phyloP scores from a whole-genome alignment of 2,329 filamentous ascomycete species.

The Talaromyces sp. region DNA sequence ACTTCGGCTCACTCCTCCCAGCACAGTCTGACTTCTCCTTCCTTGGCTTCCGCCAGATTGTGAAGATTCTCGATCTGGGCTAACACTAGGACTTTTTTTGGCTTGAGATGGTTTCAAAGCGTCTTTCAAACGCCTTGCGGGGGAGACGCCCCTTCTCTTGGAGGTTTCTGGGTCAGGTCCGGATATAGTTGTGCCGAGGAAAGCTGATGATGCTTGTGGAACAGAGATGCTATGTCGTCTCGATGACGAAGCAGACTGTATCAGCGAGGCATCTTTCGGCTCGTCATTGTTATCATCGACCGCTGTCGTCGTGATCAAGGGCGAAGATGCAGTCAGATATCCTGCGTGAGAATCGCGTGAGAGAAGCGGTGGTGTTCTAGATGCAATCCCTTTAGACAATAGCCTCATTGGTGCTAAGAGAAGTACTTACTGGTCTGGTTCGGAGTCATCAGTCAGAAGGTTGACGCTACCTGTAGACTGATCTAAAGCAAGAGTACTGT shows the following conservation, averaged over 20 bases:
- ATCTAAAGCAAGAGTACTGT: slow-evolving; percentile 24
- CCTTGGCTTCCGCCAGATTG: slow-evolving; percentile 41
- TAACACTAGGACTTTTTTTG: slow-evolving; percentile 52
- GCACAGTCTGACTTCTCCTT: slow-evolving; percentile 29
- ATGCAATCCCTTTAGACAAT: slow-evolving; percentile 20
- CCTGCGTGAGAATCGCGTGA: slow-evolving; percentile 63
- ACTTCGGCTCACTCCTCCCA: slow-evolving; percentile 38
- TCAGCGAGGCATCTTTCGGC: slow-evolving; percentile 20
- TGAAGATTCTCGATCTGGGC: slow-evolving; percentile 44
- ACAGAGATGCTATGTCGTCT: slow-evolving; percentile 31
- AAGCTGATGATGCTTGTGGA: slow-evolving; percentile 43
- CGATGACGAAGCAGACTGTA: slow-evolving; percentile 27
- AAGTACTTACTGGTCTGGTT: slow-evolving; percentile 40
- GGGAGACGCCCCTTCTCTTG: slow-evolving; percentile 62
- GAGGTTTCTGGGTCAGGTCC: slow-evolving; percentile 34
- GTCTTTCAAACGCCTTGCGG: slow-evolving; percentile 66
- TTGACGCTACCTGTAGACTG: slow-evolving; percentile 24
- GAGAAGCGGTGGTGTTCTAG: slow-evolving; percentile 47
- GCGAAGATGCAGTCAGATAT: slow-evolving; percentile 66
- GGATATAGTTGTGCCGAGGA: slow-evolving; percentile 26
- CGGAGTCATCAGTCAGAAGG: slow-evolving; percentile 35
- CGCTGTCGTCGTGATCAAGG: slow-evolving; percentile 58
- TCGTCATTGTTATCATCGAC: slow-evolving; percentile 37
- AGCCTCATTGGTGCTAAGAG: background rate
- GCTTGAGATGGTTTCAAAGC: slow-evolving; percentile 57